phyloP scores from a whole-genome alignment of 1,284 basidiomycete species.

The Malassezia slooffiae region DNA sequence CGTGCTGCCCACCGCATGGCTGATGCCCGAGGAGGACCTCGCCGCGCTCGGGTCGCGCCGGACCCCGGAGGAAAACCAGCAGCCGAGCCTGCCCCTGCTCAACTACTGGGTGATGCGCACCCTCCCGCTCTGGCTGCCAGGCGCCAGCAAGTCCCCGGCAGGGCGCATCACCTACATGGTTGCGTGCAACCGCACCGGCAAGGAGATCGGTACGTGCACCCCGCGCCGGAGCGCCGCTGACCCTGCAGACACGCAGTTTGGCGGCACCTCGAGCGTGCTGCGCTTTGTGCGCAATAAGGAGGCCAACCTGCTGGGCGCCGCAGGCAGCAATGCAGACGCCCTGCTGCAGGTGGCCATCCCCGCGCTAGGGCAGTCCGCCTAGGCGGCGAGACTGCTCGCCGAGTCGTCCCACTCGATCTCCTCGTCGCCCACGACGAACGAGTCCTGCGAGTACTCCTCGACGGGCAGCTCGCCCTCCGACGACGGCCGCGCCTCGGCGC shows the following conservation, averaged over 20 bases:
- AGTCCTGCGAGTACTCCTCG: conserved; percentile 35
- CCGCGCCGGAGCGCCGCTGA: no score
- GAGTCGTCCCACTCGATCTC: conserved; percentile 15
- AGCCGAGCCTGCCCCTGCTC: conserved; percentile 22
- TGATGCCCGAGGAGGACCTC: conserved; percentile 15
- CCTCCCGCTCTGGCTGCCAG: conserved; percentile 21
- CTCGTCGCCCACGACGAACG: conserved; percentile 35
- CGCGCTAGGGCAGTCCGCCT: no score
- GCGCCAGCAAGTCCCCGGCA: neutral
- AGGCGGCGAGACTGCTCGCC: neutral
- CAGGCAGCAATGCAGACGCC: conserved; percentile 12
- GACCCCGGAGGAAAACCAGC: neutral
- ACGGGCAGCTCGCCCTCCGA: conserved; percentile 19
- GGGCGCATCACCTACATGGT: conserved; percentile 19
- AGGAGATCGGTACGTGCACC: conserved; percentile 16
- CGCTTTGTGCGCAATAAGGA: conserved; percentile 16
- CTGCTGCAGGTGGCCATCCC: conserved; percentile 9
- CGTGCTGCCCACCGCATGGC: conserved; percentile 52
- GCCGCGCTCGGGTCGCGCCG: neutral
- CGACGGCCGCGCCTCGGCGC: conserved; percentile 11
- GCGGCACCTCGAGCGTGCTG: conserved; percentile 30
- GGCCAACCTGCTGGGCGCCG: conserved; percentile 16
- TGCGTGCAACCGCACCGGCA: conserved; percentile 31
- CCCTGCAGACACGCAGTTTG: conserved; percentile 18
- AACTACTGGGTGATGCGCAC: conserved; percentile 39